Conservation (phyloP, 768 basidiomycete species). For the Sistotremastrum suecicum region DNA sequence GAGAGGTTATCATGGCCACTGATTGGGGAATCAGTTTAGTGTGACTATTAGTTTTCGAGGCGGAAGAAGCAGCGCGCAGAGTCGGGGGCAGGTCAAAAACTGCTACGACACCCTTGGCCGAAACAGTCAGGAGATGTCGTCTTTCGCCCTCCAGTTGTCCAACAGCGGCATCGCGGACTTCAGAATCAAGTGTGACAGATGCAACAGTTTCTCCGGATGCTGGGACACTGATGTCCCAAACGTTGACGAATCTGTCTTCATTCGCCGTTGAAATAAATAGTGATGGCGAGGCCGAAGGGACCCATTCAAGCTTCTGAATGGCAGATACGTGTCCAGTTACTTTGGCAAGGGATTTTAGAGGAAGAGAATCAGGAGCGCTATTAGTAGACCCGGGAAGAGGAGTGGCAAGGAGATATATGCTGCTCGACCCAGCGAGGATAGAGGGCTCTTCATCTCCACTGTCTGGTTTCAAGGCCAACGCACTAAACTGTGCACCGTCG, state of each 20-base stretch:
- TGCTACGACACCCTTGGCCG: slow-evolving; percentile 43
- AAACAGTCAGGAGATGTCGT: slow-evolving; percentile 37
- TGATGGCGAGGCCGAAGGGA: slow-evolving; percentile 22
- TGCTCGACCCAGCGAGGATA: slow-evolving; percentile 45
- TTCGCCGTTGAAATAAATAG: slow-evolving; percentile 50
- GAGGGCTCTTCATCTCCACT: slow-evolving; percentile 20
- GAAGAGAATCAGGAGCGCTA: slow-evolving; percentile 17
- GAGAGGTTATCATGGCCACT: slow-evolving; percentile 6
- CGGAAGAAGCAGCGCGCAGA: slow-evolving; percentile 22
- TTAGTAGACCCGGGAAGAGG: background rate
- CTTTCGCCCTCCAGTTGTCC: slow-evolving; percentile 12
- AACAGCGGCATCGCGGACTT: slow-evolving; percentile 31
- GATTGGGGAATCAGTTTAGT: slow-evolving; percentile 41
- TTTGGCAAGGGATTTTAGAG: slow-evolving; percentile 30
- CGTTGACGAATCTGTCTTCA: slow-evolving; percentile 43
- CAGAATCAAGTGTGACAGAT: slow-evolving; percentile 49
- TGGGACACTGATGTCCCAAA: slow-evolving; percentile 39
- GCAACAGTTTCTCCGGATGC: slow-evolving; percentile 40
- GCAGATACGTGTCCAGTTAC: slow-evolving; percentile 57
- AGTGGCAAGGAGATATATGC: slow-evolving; percentile 37
- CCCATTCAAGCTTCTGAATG: slow-evolving; percentile 39
- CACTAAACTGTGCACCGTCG: slow-evolving; percentile 43
- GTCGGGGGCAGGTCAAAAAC: slow-evolving; percentile 41
- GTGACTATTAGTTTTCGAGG: slow-evolving; percentile 24
- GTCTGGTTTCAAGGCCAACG: slow-evolving; percentile 29